Evolutionary conservation across 176 grass and related monocot species (phyloP), one percentile per base, ranked within the genome.

Genomic region (Raddia distichophylla): DNA sequence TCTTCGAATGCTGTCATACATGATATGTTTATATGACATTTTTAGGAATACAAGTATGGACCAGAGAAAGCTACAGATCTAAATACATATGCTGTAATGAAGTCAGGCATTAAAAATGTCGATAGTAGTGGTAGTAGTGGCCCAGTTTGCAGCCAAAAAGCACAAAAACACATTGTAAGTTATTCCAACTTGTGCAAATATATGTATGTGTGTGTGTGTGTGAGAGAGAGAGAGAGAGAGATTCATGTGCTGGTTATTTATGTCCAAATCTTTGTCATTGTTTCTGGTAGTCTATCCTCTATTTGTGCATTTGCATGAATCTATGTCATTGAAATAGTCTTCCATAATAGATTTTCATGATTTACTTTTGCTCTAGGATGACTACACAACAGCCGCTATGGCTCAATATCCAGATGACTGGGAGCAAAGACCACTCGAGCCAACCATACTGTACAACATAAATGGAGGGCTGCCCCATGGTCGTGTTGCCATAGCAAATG

Each of bases 21-120:
- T n/a, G n/a, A n/a, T n/a, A n/a, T n/a, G 27, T 27, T 3, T n/a
- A 58, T 16, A 58, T 58, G 18, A 19, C 55, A 58, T 8, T 2
- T 57, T 57, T 51, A 78, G 27, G 46, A 64, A 64, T 15, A 64
- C 35, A 78, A 64, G 14, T 65, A 35, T 64, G 46, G 75, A 34
- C 8, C 20, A n/a, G 67, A 65, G 10, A 83, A 83, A 47, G 60
- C 48, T 54, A 46, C 66, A 3, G 45, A 34, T 19, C 11, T 74
- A 1, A 64, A 74, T 4, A 53, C 69, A 20, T 82, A 43, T 53
- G 80, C 0, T 64, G 57, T 16, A 15, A 73, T 82, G 68, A 82
- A 82, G 51, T 43, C 27, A 27, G 27, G 27, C 27, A 27, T 27
- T 27, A 27, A 27, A 27, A 27, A 27, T 27, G 27, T 27, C 4